phyloP scores from a whole-genome alignment of 2,329 filamentous ascomycete species.

The Colletotrichum shisoi region DNA sequence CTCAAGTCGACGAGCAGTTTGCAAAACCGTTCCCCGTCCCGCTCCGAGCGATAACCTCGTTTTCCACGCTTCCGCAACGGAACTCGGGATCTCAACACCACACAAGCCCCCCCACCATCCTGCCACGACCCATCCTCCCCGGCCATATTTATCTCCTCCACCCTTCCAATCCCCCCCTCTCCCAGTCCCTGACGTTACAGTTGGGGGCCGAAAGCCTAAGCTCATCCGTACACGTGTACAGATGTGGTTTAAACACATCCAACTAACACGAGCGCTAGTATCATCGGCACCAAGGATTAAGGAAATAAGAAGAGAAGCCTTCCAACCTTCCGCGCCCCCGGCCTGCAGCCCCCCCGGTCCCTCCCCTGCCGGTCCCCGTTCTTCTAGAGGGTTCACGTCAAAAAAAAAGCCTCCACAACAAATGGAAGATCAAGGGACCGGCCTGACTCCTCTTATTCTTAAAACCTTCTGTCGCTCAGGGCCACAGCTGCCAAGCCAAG shows the following conservation, averaged over 20 bases:
- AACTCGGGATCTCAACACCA: conserved; percentile 11
- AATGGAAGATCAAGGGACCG: not conserved
- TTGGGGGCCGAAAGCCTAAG: conserved; percentile 20
- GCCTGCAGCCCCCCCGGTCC: not conserved
- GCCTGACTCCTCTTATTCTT: not conserved
- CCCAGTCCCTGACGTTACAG: conserved; percentile 7
- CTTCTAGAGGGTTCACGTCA: not conserved
- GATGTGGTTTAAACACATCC: conserved; percentile 5
- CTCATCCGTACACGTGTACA: not conserved
- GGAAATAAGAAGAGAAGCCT: not conserved
- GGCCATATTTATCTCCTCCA: not conserved
- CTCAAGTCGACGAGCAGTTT: too few species aligned
- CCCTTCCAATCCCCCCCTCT: not conserved
- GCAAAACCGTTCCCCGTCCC: not conserved
- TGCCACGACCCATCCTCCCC: not conserved
- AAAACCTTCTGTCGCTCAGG: not conserved
- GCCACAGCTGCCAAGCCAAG: not conserved
- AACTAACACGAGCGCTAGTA: conserved; percentile 16
- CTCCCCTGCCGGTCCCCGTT: not conserved
- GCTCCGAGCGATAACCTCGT: conserved; percentile 1
- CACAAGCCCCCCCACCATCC: not conserved
- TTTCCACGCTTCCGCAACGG: conserved; percentile 1
- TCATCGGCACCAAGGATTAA: conserved; percentile 25
- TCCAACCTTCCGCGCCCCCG: not conserved
- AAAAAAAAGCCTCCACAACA: not conserved